Evolutionary conservation across 306 rosid genomes (phyloP).

Genomic region (Trifolium repens): DNA sequence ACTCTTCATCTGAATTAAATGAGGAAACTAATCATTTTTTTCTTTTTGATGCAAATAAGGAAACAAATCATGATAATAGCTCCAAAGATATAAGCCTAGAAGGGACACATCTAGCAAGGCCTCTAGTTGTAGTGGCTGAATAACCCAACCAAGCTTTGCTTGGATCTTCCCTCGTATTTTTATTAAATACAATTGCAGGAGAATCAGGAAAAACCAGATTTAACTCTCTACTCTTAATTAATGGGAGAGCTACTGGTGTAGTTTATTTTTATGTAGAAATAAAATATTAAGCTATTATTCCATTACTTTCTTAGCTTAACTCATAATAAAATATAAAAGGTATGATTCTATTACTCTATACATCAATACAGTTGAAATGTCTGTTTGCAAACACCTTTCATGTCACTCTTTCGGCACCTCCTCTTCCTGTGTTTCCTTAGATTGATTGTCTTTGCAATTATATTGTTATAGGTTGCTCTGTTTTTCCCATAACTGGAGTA

Average conservation of each 20-base stretch:
- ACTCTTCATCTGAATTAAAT: neutral
- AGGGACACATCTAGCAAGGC: neutral
- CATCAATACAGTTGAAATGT: too few species aligned
- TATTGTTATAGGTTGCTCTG: neutral
- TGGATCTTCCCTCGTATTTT: neutral
- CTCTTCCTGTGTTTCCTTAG: too few species aligned
- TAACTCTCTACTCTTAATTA: neutral
- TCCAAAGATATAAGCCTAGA: neutral
- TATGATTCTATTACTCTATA: too few species aligned
- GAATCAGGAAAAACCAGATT: neutral
- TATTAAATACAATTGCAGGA: neutral
- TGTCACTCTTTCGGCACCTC: too few species aligned
- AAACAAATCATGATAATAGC: neutral
- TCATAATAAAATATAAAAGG: too few species aligned
- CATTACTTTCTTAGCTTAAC: too few species aligned
- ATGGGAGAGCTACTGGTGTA: too few species aligned
- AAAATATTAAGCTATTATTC: too few species aligned
- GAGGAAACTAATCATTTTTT: neutral
- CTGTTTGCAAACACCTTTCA: too few species aligned
- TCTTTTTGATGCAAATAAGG: neutral
- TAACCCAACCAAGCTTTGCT: neutral
- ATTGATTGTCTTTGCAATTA: neutral
- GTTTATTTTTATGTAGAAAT: too few species aligned
- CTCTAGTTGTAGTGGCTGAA: neutral
- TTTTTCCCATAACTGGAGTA: neutral